phyloP scores from a whole-genome alignment of 2,329 filamentous ascomycete species.

The Dendrostoma leiphaemia region DNA sequence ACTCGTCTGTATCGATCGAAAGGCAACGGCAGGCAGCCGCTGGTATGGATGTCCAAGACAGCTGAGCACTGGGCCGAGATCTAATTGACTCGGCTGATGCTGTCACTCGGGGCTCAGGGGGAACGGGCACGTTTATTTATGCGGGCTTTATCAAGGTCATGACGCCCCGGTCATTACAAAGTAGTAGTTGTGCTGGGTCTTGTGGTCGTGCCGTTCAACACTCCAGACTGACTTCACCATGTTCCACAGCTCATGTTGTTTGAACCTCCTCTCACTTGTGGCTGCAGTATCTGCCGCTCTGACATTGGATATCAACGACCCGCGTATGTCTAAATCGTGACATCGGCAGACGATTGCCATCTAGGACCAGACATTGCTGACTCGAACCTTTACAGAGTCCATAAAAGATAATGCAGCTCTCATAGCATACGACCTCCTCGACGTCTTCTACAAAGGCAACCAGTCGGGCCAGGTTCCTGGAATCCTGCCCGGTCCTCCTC shows the following conservation, averaged over 20 bases:
- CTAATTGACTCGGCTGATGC: not conserved
- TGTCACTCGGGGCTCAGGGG: not conserved
- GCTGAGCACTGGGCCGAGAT: too few species aligned
- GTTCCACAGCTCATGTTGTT: constrained; percentile 1
- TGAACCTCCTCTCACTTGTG: constrained; percentile 4
- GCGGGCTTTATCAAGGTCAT: too few species aligned
- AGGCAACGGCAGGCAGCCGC: not conserved
- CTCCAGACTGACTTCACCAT: constrained; percentile 6
- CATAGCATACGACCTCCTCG: constrained; percentile 11
- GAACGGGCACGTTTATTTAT: not conserved
- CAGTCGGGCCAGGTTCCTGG: constrained; percentile 22
- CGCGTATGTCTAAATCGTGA: constrained; percentile 3
- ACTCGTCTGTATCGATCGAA: not conserved
- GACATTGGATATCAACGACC: constrained; percentile 8
- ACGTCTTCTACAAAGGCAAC: constrained; percentile 25
- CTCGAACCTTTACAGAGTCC: constrained; percentile 5
- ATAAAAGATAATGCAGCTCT: constrained; percentile 14
- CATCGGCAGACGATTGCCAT: not conserved
- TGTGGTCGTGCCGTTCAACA: not conserved
- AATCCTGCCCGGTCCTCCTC: constrained; percentile 23
- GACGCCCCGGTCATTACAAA: too few species aligned
- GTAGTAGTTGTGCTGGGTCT: not conserved
- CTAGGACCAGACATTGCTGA: not conserved
- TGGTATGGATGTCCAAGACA: too few species aligned
- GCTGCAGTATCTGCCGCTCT: constrained; percentile 7